Evolutionary conservation across 2,329 filamentous ascomycete species (phyloP).

Genomic region (Pseudogymnoascus sp.): DNA sequence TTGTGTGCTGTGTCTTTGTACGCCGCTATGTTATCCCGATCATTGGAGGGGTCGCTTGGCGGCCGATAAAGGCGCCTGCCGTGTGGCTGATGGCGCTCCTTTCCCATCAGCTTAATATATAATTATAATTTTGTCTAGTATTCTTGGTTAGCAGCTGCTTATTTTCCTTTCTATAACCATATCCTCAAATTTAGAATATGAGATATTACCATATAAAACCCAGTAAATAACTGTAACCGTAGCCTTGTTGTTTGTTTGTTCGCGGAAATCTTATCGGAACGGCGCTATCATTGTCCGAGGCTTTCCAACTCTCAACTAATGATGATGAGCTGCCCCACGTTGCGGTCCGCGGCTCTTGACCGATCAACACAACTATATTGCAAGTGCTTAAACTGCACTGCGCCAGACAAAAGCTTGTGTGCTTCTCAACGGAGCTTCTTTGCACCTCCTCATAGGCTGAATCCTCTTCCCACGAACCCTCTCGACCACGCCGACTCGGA

Average conservation of each 20-base stretch:
- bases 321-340: slow-evolving; percentile 8
- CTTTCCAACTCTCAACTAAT: not conserved
- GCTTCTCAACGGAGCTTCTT: not conserved
- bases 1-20: not conserved
- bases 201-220: not conserved
- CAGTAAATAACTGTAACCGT: not conserved
- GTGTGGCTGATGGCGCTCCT: not conserved
- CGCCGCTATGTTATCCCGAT: not conserved
- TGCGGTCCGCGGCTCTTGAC: slow-evolving; percentile 1
- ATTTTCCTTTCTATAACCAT: not conserved
- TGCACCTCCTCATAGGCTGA: not conserved
- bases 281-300: slow-evolving; percentile 5
- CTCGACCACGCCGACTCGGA: not conserved
- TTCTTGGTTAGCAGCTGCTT: not conserved
- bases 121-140: not conserved
- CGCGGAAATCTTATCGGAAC: not conserved
- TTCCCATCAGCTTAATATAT: not conserved
- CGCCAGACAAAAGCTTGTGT: not conserved
- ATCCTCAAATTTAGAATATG: not conserved
- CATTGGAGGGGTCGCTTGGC: not conserved
- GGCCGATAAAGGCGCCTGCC: not conserved
- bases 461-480: not conserved
- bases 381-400: not conserved
- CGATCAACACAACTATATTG: not conserved
- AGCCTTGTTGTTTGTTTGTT: not conserved